phyloP scores from a whole-genome alignment of 805 yeast species.

The Saturnispora kantuleensis region DNA sequence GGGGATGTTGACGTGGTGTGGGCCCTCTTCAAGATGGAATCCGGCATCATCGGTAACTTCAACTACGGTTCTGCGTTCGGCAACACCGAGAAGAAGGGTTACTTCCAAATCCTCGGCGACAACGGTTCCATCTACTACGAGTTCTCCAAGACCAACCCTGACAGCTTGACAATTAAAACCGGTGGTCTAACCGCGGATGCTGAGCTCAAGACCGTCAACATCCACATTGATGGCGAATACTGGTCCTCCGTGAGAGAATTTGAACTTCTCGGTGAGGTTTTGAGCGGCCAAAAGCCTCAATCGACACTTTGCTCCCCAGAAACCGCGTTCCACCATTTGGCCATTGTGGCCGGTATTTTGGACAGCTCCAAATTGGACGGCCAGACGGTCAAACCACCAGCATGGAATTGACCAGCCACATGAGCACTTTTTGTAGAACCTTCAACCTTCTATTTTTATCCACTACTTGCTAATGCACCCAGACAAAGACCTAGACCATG shows the following conservation, averaged over 20 bases:
- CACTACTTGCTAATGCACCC: neutral
- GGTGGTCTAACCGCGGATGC: slow-evolving; percentile 54
- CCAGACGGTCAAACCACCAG: slow-evolving; percentile 14
- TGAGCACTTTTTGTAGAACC: neutral
- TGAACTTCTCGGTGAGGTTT: slow-evolving; percentile 34
- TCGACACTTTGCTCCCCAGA: slow-evolving; percentile 43
- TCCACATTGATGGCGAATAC: slow-evolving; percentile 36
- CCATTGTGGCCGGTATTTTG: slow-evolving; percentile 77
- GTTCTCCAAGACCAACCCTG: slow-evolving; percentile 41
- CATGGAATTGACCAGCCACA: neutral
- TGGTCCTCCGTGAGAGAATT: slow-evolving; percentile 36
- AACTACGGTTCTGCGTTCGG: slow-evolving; percentile 85
- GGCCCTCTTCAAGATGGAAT: slow-evolving; percentile 53
- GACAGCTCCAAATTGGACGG: slow-evolving; percentile 51
- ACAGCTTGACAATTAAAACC: slow-evolving; percentile 29
- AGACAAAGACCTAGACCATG: neutral
- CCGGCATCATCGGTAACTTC: slow-evolving; percentile 67
- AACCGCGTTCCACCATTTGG: slow-evolving; percentile 84
- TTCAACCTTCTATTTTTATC: neutral
- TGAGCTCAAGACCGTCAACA: slow-evolving; percentile 25
- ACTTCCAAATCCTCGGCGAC: slow-evolving; percentile 65
- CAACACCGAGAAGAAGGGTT: slow-evolving; percentile 59
- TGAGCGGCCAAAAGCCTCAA: slow-evolving; percentile 18
- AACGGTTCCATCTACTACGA: slow-evolving; percentile 67
- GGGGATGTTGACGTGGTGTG: slow-evolving; percentile 79